Percentiles rank a stretch among this genome's conserved stretches.
phyloP scores from a whole-genome alignment of 768 basidiomycete species.

The Glaciozyma martinii region DNA sequence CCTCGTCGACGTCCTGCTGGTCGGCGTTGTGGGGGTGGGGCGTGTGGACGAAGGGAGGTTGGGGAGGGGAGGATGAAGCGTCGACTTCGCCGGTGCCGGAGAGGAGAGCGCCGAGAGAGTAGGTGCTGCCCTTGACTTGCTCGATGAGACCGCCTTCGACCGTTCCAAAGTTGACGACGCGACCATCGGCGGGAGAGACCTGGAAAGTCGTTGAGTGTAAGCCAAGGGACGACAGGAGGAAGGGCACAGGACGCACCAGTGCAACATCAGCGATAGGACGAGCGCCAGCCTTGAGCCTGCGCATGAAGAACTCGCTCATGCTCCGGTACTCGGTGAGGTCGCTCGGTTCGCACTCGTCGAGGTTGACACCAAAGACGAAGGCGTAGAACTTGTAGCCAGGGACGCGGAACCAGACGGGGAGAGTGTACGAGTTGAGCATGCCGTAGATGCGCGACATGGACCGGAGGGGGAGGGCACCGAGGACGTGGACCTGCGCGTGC shows the following conservation, averaged over 20 bases:
- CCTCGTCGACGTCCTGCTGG: conserved; percentile 54
- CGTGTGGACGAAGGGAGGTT: conserved; percentile 47
- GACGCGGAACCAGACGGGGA: conserved; percentile 93
- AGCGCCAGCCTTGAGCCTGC: conserved; percentile 68
- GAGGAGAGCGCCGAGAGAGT: conserved; percentile 86
- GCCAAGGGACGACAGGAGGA: background rate
- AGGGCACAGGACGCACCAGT: conserved; percentile 48
- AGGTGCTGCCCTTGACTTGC: conserved; percentile 96
- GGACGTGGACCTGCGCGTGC: conserved; percentile 65
- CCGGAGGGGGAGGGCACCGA: conserved; percentile 86
- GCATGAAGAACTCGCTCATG: conserved; percentile 94
- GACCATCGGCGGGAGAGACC: conserved; percentile 93
- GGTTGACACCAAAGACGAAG: conserved; percentile 81
- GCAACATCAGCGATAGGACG: conserved; percentile 68
- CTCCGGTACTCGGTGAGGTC: conserved; percentile 72
- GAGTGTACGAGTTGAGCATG: conserved; percentile 80
- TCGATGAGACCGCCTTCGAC: conserved; percentile 70
- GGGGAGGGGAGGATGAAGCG: conserved; percentile 11
- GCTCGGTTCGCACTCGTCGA: conserved; percentile 72
- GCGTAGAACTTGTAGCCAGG: conserved; percentile 78
- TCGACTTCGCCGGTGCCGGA: conserved; percentile 44
- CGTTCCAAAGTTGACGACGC: conserved; percentile 79
- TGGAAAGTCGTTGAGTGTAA: conserved; percentile 36
- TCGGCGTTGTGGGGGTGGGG: conserved; percentile 24
- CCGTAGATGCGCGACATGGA: conserved; percentile 97